Base-by-base conservation (phyloP, 108 stramenopile species). In the Nitzschia putrida region DNA sequence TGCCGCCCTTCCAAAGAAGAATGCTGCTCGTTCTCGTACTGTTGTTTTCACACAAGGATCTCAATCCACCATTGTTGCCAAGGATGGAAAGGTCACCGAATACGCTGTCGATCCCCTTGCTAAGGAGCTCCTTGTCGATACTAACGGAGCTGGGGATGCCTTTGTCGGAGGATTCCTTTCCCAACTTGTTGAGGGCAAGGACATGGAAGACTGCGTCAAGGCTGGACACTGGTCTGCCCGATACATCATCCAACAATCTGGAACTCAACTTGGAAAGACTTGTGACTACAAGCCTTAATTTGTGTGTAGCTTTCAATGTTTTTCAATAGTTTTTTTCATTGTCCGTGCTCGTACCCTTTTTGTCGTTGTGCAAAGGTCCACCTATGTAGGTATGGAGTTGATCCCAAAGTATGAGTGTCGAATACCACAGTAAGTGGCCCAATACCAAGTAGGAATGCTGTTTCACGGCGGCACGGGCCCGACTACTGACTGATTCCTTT, bases 91-190 rank as follows among this genome's bases (percentile, higher is more conserved):
- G 29, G 96, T 98, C 11, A 83, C 76, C 34, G 86, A 88, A 72
- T 98, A 87, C 83, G 78, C 92, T 16, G 97, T 99, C 21, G 90
- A 87, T 23, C 85, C 91, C 14, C 77, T 98, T 24, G 66, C 79
- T 23, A 82, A 83, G 77, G 96, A 95, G n/a, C 56, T 83, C 43
- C 74, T 99, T 47, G 99, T 99, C 20, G 99, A 99, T 74, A 97
- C 97, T 67, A 99, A 99, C 74, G 99, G 99, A 37, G 99, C 99
- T 14, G 99, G 99, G 45, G 99, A 99, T 80, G 97, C 98, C 72
- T 99, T 99, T 79, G 99, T 99, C 1, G 99, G 99, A 38, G 99
- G 99, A 43, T 99, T 98, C 89, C 82, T 98, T 53, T 74, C 95
- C 18, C 88, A 92, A 68, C 82, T 98, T 44, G 66, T 90, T 29